A percentile compares a stretch with the other conserved stretches of the same genome.
phyloP scores from a whole-genome alignment of 768 basidiomycete genomes.

The Fistulinella prunicolor region DNA sequence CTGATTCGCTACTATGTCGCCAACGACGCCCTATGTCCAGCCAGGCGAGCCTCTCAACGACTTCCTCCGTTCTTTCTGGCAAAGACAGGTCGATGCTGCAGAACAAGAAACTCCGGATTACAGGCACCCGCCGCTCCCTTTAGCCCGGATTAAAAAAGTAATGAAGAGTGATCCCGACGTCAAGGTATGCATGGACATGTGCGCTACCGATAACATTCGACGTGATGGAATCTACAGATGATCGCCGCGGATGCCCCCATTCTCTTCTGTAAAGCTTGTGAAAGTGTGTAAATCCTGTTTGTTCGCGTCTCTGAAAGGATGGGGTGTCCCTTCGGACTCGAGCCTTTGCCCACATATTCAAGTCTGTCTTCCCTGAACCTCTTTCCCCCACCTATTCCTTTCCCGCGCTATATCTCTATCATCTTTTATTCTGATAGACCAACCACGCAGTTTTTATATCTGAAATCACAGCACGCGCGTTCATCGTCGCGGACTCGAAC shows the following conservation, averaged over 20 bases:
- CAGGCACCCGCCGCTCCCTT: constrained; percentile 81
- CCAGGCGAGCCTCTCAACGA: constrained; percentile 83
- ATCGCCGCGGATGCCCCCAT: constrained; percentile 98
- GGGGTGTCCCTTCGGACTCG: neutral
- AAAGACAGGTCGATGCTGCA: constrained; percentile 79
- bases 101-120: constrained; percentile 89
- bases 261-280: constrained; percentile 96
- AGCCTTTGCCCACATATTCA: too few species aligned
- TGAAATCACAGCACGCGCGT: constrained; percentile 94
- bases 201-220: constrained; percentile 1
- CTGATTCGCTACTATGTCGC: constrained; percentile 27
- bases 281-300: too few species aligned
- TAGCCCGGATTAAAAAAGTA: constrained; percentile 97
- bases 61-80: constrained; percentile 88
- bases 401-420: too few species aligned
- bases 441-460: constrained; percentile 80
- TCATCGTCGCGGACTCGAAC: constrained; percentile 92
- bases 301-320: too few species aligned
- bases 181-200: constrained; percentile 56
- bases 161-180: constrained; percentile 99
- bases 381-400: too few species aligned
- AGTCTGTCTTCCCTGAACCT: too few species aligned
- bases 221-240: constrained; percentile 66
- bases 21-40: constrained; percentile 65
- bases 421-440: too few species aligned